Base-by-base conservation (phyloP, 2,329 filamentous ascomycete species). In the Zymoseptoria brevis region DNA sequence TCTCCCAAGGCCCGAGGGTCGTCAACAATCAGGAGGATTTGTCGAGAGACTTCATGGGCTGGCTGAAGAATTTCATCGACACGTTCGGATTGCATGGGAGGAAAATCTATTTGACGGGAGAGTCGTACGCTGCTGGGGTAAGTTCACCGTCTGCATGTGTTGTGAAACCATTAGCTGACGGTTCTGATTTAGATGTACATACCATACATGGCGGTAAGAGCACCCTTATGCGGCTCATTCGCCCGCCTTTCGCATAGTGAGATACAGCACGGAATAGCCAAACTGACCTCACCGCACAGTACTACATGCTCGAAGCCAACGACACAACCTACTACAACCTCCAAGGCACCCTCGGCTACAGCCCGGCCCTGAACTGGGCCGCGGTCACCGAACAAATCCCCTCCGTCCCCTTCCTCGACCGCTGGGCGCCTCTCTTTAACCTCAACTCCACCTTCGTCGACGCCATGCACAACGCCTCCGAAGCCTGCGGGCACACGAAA, bases 41-140 rank as follows among this genome's bases (percentile, higher is more conserved):
- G 11, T 74, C 72, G 8, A 55, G 66, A 53, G 68, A 79, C 16
- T 79, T 79, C 60, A 64, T 72, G 13, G 71, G 72, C 1, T 79
- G 76, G 64, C 77, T 71, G 73, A 75, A 76, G 69, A 81, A 82
- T 65, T 82, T 81, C 59, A 68, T 80, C 52, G 72, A 78, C 26
- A 74, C 73, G 1, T 83, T 82, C 62, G 73, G 73, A 11, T 66
- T 82, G 58, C 71, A 77, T 19, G 75, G 76, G n/a, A 74, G 74
- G 60, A 80, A 80, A 63, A 75, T 82, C 8, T 73, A 71, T 57
- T 56, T 72, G 29, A 70, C 67, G n/a, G 69, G 69, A 22, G 56
- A 61, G 50, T 56, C 45, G 22, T 62, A 59, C 26, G 53, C 59
- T 19, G 35, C 35, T n/a, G 53, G 53, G 13, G 26, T 29, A 2